phyloP scores from a whole-genome alignment of 2,329 filamentous ascomycete species.

The Colletotrichum sp. region DNA sequence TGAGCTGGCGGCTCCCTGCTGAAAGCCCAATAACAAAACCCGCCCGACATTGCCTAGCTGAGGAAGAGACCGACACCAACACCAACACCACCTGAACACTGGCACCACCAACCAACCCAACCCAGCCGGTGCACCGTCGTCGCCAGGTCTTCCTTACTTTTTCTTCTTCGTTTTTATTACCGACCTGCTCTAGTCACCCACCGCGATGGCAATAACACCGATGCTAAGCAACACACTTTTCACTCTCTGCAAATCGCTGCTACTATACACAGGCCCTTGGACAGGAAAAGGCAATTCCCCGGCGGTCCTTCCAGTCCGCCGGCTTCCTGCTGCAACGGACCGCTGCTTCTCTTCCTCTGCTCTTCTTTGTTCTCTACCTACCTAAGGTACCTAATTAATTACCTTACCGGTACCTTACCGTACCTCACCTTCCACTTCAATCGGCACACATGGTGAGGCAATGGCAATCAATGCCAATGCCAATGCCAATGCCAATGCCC shows the following conservation, averaged over 20 bases:
- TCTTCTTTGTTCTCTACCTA: neutral
- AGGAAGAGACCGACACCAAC: too few relatives aligned
- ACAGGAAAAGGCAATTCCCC: neutral
- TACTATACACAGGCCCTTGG: neutral
- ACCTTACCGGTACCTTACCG: neutral
- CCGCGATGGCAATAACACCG: neutral
- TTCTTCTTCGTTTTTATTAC: neutral
- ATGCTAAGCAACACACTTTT: neutral
- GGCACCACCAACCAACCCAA: neutral
- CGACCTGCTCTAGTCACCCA: neutral
- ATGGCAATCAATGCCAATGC: neutral
- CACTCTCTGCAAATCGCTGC: neutral
- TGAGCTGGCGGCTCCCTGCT: slow-evolving; percentile 1
- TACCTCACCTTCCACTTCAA: neutral
- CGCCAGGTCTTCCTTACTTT: neutral
- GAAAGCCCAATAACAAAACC: neutral
- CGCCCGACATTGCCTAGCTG: neutral
- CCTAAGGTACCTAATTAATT: neutral
- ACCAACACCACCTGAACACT: neutral
- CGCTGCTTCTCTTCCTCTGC: neutral
- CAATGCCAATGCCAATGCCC: neutral
- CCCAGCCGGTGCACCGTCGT: neutral
- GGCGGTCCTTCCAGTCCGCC: neutral
- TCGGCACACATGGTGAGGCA: neutral
- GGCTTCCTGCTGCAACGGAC: neutral